These are phyloP conservation scores for Helenozyma baotianmanensis DNA, from an alignment of 805 yeast genomes.

Conservation along the genomic window DNA sequence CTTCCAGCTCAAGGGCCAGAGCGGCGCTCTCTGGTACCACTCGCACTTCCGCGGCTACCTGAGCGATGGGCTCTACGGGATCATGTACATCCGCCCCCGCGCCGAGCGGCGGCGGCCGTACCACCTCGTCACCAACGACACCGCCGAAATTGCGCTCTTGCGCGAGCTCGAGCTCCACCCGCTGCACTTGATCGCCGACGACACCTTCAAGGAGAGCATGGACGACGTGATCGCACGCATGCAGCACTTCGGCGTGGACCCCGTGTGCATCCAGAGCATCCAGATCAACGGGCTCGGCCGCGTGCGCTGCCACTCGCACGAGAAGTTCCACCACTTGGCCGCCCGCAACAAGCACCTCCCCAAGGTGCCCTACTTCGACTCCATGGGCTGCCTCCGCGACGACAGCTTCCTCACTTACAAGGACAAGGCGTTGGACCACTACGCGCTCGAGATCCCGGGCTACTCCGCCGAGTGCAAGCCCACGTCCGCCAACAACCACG, in stretches of 20 bases:
- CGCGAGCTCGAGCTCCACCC: conserved; percentile 22
- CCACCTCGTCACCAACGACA: conserved; percentile 17
- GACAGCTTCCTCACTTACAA: conserved; percentile 12
- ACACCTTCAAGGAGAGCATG: conserved; percentile 34
- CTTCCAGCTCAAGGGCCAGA: conserved; percentile 36
- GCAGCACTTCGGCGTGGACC: conserved; percentile 29
- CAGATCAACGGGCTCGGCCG: conserved; percentile 29
- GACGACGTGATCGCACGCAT: conserved; percentile 31
- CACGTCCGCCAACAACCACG: conserved; percentile 15
- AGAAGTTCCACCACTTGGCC: conserved; percentile 12
- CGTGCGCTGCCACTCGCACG: conserved; percentile 17
- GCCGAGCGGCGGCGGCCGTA: conserved; percentile 27
- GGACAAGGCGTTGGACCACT: conserved; percentile 13
- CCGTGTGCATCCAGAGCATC: conserved; percentile 28
- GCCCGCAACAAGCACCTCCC: conserved; percentile 9
- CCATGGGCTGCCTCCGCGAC: conserved; percentile 20
- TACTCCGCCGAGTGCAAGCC: conserved; percentile 18
- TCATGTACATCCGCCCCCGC: conserved; percentile 38
- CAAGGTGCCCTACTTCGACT: conserved; percentile 13
- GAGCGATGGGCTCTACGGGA: conserved; percentile 47
- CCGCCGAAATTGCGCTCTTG: conserved; percentile 26
- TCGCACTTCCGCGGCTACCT: conserved; percentile 46
- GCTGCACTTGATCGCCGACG: conserved; percentile 29
- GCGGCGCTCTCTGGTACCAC: conserved; percentile 56
- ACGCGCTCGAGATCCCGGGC: conserved; percentile 22